Evolutionary conservation across 352 stramenopile genomes (phyloP), one percentile per base, ranked within the genome.

Genomic region (Globisporangium takayamanum): DNA sequence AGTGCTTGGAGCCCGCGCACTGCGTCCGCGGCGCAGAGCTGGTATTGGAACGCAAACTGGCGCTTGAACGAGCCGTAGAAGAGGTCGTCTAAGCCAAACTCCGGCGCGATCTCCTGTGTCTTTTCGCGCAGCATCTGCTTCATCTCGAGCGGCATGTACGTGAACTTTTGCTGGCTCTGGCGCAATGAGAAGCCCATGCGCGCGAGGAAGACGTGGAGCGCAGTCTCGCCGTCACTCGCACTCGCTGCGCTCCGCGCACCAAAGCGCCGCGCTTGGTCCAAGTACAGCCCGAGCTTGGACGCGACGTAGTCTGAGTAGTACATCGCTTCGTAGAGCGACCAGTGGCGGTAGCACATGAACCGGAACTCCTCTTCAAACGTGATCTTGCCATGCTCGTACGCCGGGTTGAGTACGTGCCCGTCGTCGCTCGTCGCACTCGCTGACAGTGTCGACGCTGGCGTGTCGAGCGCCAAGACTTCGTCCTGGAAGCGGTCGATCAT

Each of bases 281-380:
- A 66, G 52, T 88, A 90, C 59, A 82, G 85, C 51, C 75, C 82
- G 3, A 98, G 74, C 53, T 95, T 96, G 20, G 87, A 87, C 1
- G 90, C 87, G 30, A 99, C 84, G 65, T 97, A 98, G 67, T 98
- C 87, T 36, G 89, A 98, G 75, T 98, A 96, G 53, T 98, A 92
- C 89, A 99, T 98, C 49, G 87, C 77, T 39, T 98, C 89, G 64
- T 97, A 98, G 10, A 99, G 70, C 20, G 85, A 97, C 73, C 94
- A 98, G 68, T 98, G 92, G 12, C 96, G 87, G 51, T 99, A 88
- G 50, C 98, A 92, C 84, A 98, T 98, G 81, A 99, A 99, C 28
- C 92, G 84, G 64, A 96, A 98, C 67, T 98, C 94, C 60, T 95
- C 82, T 58, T 96, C 88, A 63, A 92, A 95, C 10, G 69, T 70